Evolutionary conservation across 148 eudicot genomes (phyloP).

Genomic region (Persicaria tinctoria): DNA sequence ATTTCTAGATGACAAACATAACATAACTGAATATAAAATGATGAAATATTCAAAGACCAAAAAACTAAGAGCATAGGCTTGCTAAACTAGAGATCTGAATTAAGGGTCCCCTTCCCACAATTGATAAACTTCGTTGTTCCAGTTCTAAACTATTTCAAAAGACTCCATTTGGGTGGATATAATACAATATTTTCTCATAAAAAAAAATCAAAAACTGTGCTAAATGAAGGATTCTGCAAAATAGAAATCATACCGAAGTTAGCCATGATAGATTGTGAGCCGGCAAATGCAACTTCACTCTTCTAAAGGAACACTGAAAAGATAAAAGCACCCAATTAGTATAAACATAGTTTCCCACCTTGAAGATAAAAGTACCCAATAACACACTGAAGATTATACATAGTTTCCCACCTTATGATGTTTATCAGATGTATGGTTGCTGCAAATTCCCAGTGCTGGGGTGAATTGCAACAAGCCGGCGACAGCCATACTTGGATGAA

Average conservation of each 20-base stretch:
- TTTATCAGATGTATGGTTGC: not conserved
- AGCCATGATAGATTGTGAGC: not conserved
- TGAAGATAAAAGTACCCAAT: not conserved
- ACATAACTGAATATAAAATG: not conserved
- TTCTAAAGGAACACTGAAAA: conserved; percentile 4
- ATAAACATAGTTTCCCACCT: not conserved
- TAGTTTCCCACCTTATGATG: conserved; percentile 1
- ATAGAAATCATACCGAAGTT: conserved; percentile 7
- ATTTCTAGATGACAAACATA: not conserved
- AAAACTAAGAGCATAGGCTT: not conserved
- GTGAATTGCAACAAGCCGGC: conserved; percentile 10
- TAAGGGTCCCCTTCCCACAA: not conserved
- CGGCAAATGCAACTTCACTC: conserved; percentile 8
- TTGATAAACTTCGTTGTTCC: not conserved
- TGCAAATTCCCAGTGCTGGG: conserved; percentile 3
- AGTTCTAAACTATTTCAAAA: not conserved
- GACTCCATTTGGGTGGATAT: not conserved
- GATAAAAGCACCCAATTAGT: not conserved
- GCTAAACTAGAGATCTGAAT: not conserved
- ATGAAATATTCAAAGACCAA: not conserved
- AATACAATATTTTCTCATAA: not conserved
- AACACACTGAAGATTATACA: not conserved
- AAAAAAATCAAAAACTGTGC: not conserved
- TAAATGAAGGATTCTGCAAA: not conserved
- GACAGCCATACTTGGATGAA: conserved; percentile 9